Evolutionary conservation across 257 asterid genomes (phyloP), one percentile per base, ranked within the genome.

Genomic region (Solanum tarijense): DNA sequence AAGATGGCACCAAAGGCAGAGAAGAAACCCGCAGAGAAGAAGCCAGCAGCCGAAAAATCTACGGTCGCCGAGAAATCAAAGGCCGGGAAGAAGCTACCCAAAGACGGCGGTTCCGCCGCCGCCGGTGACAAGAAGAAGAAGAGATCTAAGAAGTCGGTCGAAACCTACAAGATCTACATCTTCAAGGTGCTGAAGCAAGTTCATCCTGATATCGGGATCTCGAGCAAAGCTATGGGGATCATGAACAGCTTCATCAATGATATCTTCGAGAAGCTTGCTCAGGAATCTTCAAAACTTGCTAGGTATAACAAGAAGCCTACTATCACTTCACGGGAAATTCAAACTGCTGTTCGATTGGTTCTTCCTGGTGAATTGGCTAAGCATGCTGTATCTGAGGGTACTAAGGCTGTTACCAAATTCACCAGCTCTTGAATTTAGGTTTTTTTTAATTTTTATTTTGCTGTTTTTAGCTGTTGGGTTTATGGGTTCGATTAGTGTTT

Each of bases 1-100:
- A 9, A 74, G 60, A 89, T 89, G 90, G 89, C 90, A n/a, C 90
- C 90, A 20, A 89, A 89, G 52, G 90, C 71, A 12, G 90, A 89
- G 14, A 89, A 88, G 23, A 88, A 88, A 23, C 89, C 84, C 16
- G 89, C 84, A 2, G 87, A 83, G 83, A 87, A 86, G 58, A 88
- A 86, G 18, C 88, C 87, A 1, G 90, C 90, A 27, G 29, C 87
- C 8, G 90, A 89, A 31, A 89, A 89, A 58, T 39, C 84, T 12
- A 71, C 89, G 3, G 90, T 52, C 0, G 88, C 71, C 6, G 87
- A 79, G 32, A 89, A 79, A 31, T 85, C 86, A 2, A 86, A 86
- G 25, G 88, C 88, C 29, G 88, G 88, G 9, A 86, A 86, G 73
- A 86, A 86, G 38, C 88, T 86, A 25, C 88, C 88, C 0, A 86